These are phyloP conservation scores for Berberis vulgaris DNA, from an alignment of 164 flowering plant species.

Conservation along the genomic window DNA sequence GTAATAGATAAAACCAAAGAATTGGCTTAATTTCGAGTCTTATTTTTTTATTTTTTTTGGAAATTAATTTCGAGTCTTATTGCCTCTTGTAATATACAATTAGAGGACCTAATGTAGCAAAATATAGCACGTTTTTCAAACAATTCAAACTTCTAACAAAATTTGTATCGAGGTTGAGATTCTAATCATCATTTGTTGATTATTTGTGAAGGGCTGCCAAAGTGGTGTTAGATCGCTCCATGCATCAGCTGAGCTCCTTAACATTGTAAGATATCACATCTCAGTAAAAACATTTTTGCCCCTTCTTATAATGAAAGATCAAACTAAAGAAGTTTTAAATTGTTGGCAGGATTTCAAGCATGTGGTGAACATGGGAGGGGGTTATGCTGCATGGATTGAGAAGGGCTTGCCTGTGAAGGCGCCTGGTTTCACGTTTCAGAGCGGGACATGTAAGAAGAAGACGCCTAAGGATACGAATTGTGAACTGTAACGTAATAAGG, in stretches of 20 bases:
- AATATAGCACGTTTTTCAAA: no score
- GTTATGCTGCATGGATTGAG: conserved; percentile 62
- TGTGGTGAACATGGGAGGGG: conserved; percentile 81
- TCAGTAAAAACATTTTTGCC: not conserved
- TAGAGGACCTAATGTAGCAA: no score
- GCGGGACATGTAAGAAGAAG: no score
- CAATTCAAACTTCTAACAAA: no score
- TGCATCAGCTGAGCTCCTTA: conserved; percentile 52
- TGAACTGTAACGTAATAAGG: no score
- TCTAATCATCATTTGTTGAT: not conserved
- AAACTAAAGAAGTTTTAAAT: not conserved
- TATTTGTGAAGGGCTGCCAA: conserved; percentile 53
- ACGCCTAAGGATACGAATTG: no score
- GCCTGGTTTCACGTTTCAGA: conserved; percentile 4
- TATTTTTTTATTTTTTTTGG: no score
- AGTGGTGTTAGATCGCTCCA: conserved; percentile 65
- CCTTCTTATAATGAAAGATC: not conserved
- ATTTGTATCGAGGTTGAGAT: not conserved
- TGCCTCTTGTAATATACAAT: no score
- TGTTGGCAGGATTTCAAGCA: conserved; percentile 52
- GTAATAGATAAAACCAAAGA: no score
- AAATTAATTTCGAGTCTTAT: no score
- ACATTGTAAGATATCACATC: conserved; percentile 31
- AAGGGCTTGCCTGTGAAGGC: conserved; percentile 37
- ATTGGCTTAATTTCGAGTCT: no score